Conservation (phyloP, 139 green algal genomes). For the Desmodesmus armatus region DNA sequence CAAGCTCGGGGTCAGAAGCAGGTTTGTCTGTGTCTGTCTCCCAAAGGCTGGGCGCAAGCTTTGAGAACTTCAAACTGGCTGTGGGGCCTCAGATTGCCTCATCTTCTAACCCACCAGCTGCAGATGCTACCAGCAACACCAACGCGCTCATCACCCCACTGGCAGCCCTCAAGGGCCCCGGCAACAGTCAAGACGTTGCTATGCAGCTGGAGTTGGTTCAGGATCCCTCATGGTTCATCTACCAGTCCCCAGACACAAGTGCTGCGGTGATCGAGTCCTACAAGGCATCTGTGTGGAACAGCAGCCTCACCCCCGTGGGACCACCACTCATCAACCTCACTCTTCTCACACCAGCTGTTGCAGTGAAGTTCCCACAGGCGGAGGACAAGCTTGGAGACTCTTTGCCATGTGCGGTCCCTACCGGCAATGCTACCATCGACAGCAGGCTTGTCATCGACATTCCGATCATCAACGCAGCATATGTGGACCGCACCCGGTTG, state of each 20-base stretch:
- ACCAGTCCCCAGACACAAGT: background rate
- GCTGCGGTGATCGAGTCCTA: background rate
- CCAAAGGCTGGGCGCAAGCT: background rate
- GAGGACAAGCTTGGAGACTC: no score
- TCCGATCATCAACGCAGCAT: no score
- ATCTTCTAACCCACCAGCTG: background rate
- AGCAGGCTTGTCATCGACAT: no score
- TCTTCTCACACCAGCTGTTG: background rate
- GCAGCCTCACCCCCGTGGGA: no score
- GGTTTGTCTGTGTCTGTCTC: background rate
- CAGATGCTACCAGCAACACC: background rate
- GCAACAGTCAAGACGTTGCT: background rate
- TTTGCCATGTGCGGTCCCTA: no score
- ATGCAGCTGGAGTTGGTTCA: background rate
- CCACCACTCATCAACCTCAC: background rate
- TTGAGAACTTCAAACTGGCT: background rate
- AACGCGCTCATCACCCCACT: background rate
- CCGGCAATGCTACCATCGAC: no score
- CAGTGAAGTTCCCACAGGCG: no score
- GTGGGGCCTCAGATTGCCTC: background rate
- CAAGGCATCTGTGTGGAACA: no score
- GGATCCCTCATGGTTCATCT: background rate
- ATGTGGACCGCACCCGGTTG: no score
- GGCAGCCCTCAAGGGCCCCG: background rate
- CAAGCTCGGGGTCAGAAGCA: no score